Evolutionary conservation across 768 basidiomycete genomes (phyloP).

Genomic region (Lactarius akahatsu): DNA sequence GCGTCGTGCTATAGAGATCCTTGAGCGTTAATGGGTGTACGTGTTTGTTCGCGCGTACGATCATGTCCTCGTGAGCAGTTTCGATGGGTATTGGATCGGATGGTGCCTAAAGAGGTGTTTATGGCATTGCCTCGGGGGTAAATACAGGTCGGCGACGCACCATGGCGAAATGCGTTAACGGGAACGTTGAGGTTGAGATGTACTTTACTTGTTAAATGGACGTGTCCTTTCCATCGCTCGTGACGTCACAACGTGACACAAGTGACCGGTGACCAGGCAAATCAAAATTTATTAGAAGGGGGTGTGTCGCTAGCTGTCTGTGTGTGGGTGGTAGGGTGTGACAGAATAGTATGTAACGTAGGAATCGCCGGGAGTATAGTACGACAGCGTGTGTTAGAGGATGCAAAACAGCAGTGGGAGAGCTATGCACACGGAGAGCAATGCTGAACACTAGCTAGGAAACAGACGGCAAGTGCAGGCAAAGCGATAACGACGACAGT

Average conservation of each 20-base stretch:
- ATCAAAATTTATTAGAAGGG: slow-evolving; percentile 38
- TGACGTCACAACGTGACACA: slow-evolving; percentile 13
- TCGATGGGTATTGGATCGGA: slow-evolving; percentile 83
- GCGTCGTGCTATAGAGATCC: slow-evolving; percentile 79
- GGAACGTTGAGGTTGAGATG: neutral
- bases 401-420: slow-evolving; percentile 16
- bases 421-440: slow-evolving; percentile 8
- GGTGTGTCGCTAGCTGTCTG: slow-evolving; percentile 21
- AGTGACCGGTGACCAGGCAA: slow-evolving; percentile 17
- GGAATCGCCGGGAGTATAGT: slow-evolving; percentile 18
- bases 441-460: slow-evolving; percentile 19
- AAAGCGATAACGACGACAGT: slow-evolving; percentile 16
- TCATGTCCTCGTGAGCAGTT: slow-evolving; percentile 98
- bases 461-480: slow-evolving; percentile 18
- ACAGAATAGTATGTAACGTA: slow-evolving; percentile 19
- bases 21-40: neutral
- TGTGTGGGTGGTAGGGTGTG: slow-evolving; percentile 10
- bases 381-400: slow-evolving; percentile 13
- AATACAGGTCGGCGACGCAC: slow-evolving; percentile 6
- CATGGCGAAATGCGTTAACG: slow-evolving; percentile 11
- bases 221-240: neutral
- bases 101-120: slow-evolving; percentile 14
- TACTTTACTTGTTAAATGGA: neutral
- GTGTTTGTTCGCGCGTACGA: slow-evolving; percentile 55
- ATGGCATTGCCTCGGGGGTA: neutral